Base-by-base conservation (phyloP, 2,329 filamentous ascomycete species). In the Diaporthe capsici region DNA sequence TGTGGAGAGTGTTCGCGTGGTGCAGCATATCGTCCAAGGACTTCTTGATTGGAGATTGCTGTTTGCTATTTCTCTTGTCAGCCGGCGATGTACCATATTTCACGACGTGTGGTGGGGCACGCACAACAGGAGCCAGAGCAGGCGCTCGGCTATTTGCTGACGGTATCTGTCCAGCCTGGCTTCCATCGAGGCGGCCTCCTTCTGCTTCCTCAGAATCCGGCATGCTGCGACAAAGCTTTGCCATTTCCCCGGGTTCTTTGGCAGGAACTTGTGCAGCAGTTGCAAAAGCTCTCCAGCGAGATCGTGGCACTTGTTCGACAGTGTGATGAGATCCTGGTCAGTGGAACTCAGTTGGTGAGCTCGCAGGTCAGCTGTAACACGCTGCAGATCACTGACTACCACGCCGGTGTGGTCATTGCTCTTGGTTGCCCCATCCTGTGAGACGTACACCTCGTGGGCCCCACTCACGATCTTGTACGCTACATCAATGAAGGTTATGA, bases 171-270 rank as follows among this genome's bases (percentile, higher is more conserved):
- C 53, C 2, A 60, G 25, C 25, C 28, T 51, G 28, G 20, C 42
- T 10, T 71, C 68, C 42, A 60, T 60, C 0, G 51, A 49, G 9
- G 68, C 53, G n/a, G 22, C 55, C 39, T 71, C 68, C 20, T 60
- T 71, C 53, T 71, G 68, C 6, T 60, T 60, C 22, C 68, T 60
- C 20, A 71, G 6, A 20, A 60, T 60, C 20, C 55, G 68, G 28
- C 68, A 71, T 47, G 68, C 28, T 60, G 53, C 53, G 4, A 60
- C 68, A n/a, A 71, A 71, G 25, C 68, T 71, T 37, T 71, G 53
- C 68, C 68, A 71, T 60, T 49, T 58, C 31, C 53, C 53, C 2
- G 68, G 68, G 20, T 25, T 37, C 22, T 71, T 71, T 9, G 68
- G 68, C 3, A 71, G 20, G 6, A 71, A 60, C 39, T 37, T 60